Conservation (phyloP, 2,329 filamentous ascomycete species). For the Hymenoscyphus albidus region DNA sequence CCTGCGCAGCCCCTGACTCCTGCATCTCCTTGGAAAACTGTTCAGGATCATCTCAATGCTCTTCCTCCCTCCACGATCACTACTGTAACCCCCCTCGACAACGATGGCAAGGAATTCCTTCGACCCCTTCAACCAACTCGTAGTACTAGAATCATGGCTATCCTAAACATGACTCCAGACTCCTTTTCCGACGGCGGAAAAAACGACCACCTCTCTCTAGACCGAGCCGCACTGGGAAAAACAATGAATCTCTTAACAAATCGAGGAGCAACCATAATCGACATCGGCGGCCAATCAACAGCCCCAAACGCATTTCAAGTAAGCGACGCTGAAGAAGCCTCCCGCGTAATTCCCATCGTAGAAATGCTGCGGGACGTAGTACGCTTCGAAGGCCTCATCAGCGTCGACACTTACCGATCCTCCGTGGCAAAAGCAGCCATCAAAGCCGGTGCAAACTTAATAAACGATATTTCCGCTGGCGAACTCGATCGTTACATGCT, state of each 20-base stretch:
- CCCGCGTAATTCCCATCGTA: constrained; percentile 77
- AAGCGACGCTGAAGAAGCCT: constrained; percentile 67
- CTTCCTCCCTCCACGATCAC: constrained; percentile 51
- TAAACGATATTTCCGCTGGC: constrained; percentile 93
- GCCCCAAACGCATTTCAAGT: constrained; percentile 71
- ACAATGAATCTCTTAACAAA: not conserved
- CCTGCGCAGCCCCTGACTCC: constrained; percentile 51
- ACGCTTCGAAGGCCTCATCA: constrained; percentile 63
- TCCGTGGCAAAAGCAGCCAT: constrained; percentile 74
- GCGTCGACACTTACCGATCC: constrained; percentile 89
- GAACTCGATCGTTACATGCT: constrained; percentile 78
- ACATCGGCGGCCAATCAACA: constrained; percentile 85
- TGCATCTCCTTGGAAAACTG: constrained; percentile 55
- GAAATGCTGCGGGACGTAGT: constrained; percentile 64
- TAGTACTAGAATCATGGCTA: constrained; percentile 81
- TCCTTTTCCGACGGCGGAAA: constrained; percentile 91
- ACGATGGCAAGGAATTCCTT: constrained; percentile 46
- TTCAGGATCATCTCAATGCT: constrained; percentile 58
- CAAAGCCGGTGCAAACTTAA: constrained; percentile 77
- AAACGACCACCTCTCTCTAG: constrained; percentile 39
- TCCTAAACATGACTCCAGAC: constrained; percentile 91
- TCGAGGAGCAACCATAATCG: constrained; percentile 70
- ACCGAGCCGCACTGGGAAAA: not conserved
- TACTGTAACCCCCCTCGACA: constrained; percentile 54
- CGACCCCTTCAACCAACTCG: constrained; percentile 51